These are phyloP conservation scores for Lactarius sp. DNA, from an alignment of 768 basidiomycete genomes.

Conservation along the genomic window DNA sequence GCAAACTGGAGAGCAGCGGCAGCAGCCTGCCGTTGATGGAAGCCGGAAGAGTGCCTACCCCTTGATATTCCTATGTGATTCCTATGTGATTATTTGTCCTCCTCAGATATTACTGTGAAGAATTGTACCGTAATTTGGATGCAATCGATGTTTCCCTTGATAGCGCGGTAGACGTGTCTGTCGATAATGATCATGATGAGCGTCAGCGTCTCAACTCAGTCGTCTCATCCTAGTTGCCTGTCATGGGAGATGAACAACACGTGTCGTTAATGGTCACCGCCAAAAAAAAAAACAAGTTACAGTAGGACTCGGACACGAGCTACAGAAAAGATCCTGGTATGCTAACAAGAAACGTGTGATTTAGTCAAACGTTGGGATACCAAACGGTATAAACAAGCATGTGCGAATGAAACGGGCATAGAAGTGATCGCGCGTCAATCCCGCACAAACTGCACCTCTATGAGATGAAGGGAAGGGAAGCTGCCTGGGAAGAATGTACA, in stretches of 20 bases:
- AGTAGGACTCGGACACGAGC: too few relatives aligned
- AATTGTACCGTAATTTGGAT: not conserved
- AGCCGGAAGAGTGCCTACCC: too few relatives aligned
- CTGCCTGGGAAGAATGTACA: not conserved
- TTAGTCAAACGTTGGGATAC: not conserved
- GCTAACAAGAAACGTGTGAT: not conserved
- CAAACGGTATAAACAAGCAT: too few relatives aligned
- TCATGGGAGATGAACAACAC: not conserved
- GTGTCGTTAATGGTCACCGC: not conserved
- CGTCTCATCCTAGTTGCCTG: not conserved
- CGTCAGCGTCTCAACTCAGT: not conserved
- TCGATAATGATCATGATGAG: not conserved
- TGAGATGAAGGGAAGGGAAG: not conserved
- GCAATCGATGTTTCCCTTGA: not conserved
- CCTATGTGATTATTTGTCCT: not conserved
- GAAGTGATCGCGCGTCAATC: too few relatives aligned
- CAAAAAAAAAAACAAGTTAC: too few relatives aligned
- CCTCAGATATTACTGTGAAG: not conserved
- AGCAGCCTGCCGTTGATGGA: not conserved
- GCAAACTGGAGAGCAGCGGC: not conserved
- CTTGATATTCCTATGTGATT: not conserved
- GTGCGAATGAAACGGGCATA: too few relatives aligned
- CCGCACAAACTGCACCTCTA: not conserved
- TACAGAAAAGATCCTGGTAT: too few relatives aligned
- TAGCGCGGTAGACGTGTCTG: not conserved